Base-by-base conservation (phyloP, 768 basidiomycete species). In the Rhizopogon rudus region DNA sequence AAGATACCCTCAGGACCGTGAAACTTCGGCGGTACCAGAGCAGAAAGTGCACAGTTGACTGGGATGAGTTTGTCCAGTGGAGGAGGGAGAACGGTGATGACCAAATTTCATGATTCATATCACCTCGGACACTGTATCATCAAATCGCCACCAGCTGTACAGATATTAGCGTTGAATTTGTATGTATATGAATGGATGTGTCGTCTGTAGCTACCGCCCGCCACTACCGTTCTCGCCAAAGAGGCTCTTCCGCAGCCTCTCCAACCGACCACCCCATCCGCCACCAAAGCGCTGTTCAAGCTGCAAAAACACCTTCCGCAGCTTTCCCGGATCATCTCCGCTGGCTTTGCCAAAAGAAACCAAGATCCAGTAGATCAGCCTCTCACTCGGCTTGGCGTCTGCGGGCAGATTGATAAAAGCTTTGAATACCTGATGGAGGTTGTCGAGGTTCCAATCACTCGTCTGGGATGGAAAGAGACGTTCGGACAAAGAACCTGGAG, bases 21-120 rank as follows among this genome's bases (percentile, higher is more conserved):
- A 86, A 78, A 66, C 77, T 96, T 62, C 81, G 87, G 56, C 73
- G 92, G 65, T 96, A 93, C 69, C 92, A 93, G 72, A 90, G 88
- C 68, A 81, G 79, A 57, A 79, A 77, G 66, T 85, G 80, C 68
- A 71, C 73, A 20, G 86, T 87, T 16, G 74, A 71, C 12, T 94
- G 90, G 86, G 83, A 83, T 37, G 87, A 93, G 56, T 96, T 87
- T 67, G 73, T 81, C 56, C 74, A 76, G 37, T 94, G 93, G 92
- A 81, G 91, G 67, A 73, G 74, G 54, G 69, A 67, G 43, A 77
- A 79, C 40, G 78, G 76, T 17, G 76, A 71, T 37, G 51, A 65
- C 9, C 49, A 65, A 54, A 68, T 76, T 54, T 72, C 40, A 45
- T 40, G 31, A 49, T 42, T 33, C 22, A 57, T 17, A 29, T n/a